Percentiles rank a stretch among this genome's conserved stretches.
Conservation (phyloP, 106 monocot genomes). For the Dendrobium catenatum region DNA sequence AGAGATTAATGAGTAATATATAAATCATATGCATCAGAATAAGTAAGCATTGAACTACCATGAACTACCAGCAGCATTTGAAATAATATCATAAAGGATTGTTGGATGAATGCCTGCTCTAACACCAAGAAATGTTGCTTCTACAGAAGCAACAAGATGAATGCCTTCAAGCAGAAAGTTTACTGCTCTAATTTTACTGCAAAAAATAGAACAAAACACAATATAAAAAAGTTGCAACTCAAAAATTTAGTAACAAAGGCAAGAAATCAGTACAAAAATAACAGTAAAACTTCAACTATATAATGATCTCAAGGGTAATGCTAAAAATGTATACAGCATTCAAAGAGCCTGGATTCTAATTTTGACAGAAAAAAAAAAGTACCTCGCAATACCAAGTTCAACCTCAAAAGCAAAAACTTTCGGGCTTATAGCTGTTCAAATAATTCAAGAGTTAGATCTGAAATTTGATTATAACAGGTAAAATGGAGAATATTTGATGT, state of each 20-base stretch:
- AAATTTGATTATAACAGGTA: background rate
- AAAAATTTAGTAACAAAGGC: background rate
- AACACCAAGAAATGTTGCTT: conserved; percentile 86
- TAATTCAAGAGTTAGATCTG: conserved; percentile 12
- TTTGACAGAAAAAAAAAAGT: background rate
- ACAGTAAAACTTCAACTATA: background rate
- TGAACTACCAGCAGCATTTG: conserved; percentile 97
- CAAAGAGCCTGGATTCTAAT: background rate
- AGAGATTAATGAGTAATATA: background rate
- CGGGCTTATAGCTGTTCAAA: conserved; percentile 50
- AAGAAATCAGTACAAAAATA: background rate
- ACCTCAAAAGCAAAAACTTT: conserved; percentile 47
- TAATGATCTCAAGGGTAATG: background rate
- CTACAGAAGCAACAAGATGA: conserved; percentile 80
- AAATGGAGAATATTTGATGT: background rate
- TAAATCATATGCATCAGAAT: background rate
- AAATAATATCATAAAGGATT: conserved; percentile 90
- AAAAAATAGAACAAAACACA: conserved; percentile 11
- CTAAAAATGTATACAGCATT: background rate
- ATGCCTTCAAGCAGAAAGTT: conserved; percentile 78
- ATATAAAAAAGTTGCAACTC: background rate
- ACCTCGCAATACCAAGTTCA: conserved; percentile 64
- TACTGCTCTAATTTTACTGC: conserved; percentile 79
- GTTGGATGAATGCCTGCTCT: conserved; percentile 77
- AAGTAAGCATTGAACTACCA: conserved; percentile 37